These are phyloP conservation scores for Aspergillus sp. DNA, from an alignment of 2,329 filamentous ascomycete species.

Conservation along the genomic window DNA sequence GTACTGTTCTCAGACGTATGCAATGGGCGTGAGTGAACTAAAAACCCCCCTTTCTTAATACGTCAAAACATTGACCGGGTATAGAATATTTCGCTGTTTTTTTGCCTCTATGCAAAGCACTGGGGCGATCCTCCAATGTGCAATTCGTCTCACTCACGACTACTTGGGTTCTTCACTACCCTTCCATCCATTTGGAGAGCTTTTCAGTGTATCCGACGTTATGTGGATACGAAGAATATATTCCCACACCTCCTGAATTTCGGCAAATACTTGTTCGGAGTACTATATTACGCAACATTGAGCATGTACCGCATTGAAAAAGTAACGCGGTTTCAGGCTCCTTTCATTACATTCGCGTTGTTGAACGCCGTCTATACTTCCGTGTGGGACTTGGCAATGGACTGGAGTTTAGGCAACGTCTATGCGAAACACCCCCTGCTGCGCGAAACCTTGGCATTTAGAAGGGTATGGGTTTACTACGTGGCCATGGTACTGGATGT, in stretches of 20 bases:
- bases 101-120: constrained; percentile 80
- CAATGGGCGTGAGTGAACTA: constrained; percentile 66
- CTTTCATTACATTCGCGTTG: constrained; percentile 79
- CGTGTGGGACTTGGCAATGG: constrained; percentile 94
- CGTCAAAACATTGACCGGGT: background rate
- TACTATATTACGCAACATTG: constrained; percentile 73
- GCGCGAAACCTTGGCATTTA: constrained; percentile 77
- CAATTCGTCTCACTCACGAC: constrained; percentile 79
- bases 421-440: constrained; percentile 67
- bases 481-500: constrained; percentile 78
- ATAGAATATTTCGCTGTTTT: constrained; percentile 88
- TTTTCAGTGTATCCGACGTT: constrained; percentile 86
- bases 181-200: constrained; percentile 88
- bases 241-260: constrained; percentile 93
- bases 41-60: background rate
- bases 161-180: constrained; percentile 80
- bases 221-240: constrained; percentile 77
- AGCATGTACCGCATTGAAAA: constrained; percentile 79
- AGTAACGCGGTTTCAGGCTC: constrained; percentile 55
- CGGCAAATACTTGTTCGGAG: constrained; percentile 85
- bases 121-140: constrained; percentile 76
- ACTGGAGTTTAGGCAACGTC: constrained; percentile 86
- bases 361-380: constrained; percentile 82
- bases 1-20: constrained; percentile 93
- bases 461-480: constrained; percentile 81